Percentiles rank a stretch among this genome's conserved stretches.
Evolutionary conservation across 2,329 filamentous ascomycete genomes (phyloP).

Genomic region (Colletotrichum trifolii): DNA sequence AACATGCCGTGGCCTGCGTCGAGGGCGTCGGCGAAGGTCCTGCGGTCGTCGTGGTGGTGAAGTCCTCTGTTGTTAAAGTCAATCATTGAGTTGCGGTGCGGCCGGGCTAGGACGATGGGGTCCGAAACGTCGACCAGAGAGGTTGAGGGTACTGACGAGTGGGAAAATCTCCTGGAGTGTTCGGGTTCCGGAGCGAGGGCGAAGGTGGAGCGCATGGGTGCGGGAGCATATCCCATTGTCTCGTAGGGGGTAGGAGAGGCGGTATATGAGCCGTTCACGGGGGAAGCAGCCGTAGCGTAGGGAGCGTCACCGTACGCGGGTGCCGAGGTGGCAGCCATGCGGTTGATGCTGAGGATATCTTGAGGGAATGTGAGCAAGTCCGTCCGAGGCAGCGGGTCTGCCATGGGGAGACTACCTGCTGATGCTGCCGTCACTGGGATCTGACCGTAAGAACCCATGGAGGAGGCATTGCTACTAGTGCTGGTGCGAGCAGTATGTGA

Average conservation of each 20-base stretch:
- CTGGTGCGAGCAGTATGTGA: conserved; percentile 63
- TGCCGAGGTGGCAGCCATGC: conserved; percentile 67
- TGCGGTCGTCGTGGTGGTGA: conserved; percentile 62
- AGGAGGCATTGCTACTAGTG: conserved; percentile 65
- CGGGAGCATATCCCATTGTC: conserved; percentile 78
- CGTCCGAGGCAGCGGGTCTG: conserved; percentile 68
- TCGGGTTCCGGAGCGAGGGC: conserved; percentile 68
- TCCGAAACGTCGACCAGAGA: conserved; percentile 60
- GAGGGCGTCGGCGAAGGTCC: conserved; percentile 87
- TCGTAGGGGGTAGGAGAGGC: conserved; percentile 79
- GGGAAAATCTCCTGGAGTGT: conserved; percentile 76
- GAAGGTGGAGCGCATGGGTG: conserved; percentile 70
- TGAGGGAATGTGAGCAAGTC: conserved; percentile 77
- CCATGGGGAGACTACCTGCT: conserved; percentile 72
- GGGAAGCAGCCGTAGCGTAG: conserved; percentile 75
- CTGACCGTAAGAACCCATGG: conserved; percentile 78
- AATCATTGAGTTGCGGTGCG: conserved; percentile 72
- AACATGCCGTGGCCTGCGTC: conserved; percentile 96
- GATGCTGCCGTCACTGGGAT: conserved; percentile 80
- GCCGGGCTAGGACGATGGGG: conserved; percentile 45
- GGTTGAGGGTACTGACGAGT: conserved; percentile 78
- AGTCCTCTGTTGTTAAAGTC: conserved; percentile 59
- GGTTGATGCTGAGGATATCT: conserved; percentile 79
- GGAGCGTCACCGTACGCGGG: conserved; percentile 78
- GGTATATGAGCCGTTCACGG: conserved; percentile 73